Conservation (phyloP, 805 yeast genomes). For the Hanseniaspora thailandica region DNA sequence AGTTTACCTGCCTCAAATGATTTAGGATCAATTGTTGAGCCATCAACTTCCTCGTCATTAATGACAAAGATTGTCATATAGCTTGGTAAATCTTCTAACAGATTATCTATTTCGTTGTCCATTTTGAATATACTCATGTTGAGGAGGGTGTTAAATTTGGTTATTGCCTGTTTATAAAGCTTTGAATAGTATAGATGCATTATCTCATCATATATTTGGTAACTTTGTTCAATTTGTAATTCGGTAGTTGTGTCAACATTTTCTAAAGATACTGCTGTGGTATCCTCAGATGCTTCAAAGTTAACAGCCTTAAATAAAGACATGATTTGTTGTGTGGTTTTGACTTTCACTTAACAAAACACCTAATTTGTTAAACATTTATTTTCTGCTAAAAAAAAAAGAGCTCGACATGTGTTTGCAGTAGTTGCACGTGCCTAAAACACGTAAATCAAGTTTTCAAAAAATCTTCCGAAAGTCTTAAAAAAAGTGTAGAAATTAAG, state of each 20-base stretch:
- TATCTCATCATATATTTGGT: slow-evolving; percentile 61
- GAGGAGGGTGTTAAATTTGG: slow-evolving; percentile 51
- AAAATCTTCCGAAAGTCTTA: too few relatives aligned
- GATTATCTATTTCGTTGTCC: slow-evolving; percentile 15
- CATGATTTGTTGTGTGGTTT: slow-evolving; percentile 25
- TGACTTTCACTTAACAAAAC: too few relatives aligned
- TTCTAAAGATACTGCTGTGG: slow-evolving; percentile 16
- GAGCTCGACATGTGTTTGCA: too few relatives aligned
- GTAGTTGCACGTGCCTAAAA: too few relatives aligned
- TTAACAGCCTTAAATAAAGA: slow-evolving; percentile 74
- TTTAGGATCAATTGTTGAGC: not conserved
- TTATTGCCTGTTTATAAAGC: slow-evolving; percentile 39
- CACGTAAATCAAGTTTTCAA: too few relatives aligned
- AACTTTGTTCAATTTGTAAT: slow-evolving; percentile 77
- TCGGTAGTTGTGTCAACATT: slow-evolving; percentile 62
- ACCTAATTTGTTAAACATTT: not conserved
- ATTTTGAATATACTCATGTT: slow-evolving; percentile 51
- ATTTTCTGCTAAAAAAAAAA: too few relatives aligned
- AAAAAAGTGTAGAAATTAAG: too few relatives aligned
- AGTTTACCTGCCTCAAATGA: not conserved
- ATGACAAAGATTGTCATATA: not conserved
- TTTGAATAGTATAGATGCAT: slow-evolving; percentile 45
- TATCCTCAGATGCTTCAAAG: slow-evolving; percentile 22
- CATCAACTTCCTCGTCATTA: not conserved
- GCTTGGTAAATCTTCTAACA: slow-evolving; percentile 21